Conservation (phyloP, 805 yeast species). For the Wickerhamia fluorescens region DNA sequence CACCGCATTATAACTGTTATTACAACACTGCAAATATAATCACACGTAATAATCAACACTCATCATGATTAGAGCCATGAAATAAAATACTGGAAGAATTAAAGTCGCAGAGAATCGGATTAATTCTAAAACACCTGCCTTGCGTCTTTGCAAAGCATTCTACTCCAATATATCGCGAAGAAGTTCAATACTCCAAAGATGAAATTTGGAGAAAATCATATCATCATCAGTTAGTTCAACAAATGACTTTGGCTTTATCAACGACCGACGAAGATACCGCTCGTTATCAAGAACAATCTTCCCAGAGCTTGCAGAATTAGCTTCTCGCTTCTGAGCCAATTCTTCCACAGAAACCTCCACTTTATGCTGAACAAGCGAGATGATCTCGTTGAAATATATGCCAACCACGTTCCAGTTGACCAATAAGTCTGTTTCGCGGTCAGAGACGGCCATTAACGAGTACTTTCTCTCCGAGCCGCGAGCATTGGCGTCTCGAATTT, state of each 20-base stretch:
- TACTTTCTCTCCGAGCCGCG: slow-evolving; percentile 71
- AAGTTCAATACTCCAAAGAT: slow-evolving; percentile 56
- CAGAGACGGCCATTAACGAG: slow-evolving; percentile 50
- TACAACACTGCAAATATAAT: too few relatives aligned
- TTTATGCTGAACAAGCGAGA: slow-evolving; percentile 14
- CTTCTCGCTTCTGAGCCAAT: slow-evolving; percentile 9
- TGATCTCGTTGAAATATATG: slow-evolving; percentile 24
- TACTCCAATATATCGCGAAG: slow-evolving; percentile 23
- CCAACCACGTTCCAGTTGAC: slow-evolving; percentile 47
- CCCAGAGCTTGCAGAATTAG: too few relatives aligned
- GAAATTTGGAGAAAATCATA: slow-evolving; percentile 49
- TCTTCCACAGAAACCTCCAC: slow-evolving; percentile 9
- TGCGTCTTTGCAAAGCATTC: too few relatives aligned
- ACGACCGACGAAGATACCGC: slow-evolving; percentile 48
- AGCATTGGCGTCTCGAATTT: slow-evolving; percentile 56
- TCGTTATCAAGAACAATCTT: slow-evolving; percentile 30
- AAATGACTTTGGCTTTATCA: slow-evolving; percentile 49
- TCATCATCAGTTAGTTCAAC: slow-evolving; percentile 50
- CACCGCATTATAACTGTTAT: too few relatives aligned
- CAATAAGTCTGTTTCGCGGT: slow-evolving; percentile 46
- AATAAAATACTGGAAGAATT: too few relatives aligned
- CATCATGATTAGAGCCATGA: too few relatives aligned
- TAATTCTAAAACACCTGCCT: too few relatives aligned
- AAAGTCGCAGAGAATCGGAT: too few relatives aligned
- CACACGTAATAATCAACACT: too few relatives aligned